Conservation (phyloP, 192 early-diverging fungal species). For the Backusella australiensis region DNA sequence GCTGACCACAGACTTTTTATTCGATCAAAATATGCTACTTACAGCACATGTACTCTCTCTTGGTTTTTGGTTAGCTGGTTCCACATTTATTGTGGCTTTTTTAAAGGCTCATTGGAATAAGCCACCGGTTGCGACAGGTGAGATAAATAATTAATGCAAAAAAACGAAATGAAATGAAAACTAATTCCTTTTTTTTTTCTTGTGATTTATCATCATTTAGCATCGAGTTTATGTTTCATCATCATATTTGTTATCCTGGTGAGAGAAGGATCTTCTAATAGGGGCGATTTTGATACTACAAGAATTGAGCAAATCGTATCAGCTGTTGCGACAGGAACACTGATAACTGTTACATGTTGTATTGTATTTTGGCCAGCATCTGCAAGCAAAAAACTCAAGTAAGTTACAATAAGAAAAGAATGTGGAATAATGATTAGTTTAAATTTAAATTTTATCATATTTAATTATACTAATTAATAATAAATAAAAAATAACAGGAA, state of each 20-base stretch:
- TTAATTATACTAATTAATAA: not conserved
- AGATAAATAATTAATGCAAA: not conserved
- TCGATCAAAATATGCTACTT: constrained; percentile 29
- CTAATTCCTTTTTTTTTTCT: not conserved
- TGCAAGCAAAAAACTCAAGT: constrained; percentile 50
- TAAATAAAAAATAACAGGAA: constrained; percentile 9
- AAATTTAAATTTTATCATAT: not conserved
- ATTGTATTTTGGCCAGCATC: constrained; percentile 54
- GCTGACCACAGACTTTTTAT: constrained; percentile 50
- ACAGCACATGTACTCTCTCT: constrained; percentile 45
- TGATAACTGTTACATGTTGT: constrained; percentile 44
- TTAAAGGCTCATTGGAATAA: constrained; percentile 52
- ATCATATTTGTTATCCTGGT: constrained; percentile 52
- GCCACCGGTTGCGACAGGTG: constrained; percentile 46
- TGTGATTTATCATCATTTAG: not conserved
- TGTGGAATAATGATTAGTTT: not conserved
- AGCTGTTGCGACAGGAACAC: constrained; percentile 41
- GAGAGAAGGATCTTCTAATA: constrained; percentile 44
- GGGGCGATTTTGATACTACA: constrained; percentile 42
- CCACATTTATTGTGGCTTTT: constrained; percentile 53
- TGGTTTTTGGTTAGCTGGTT: constrained; percentile 49
- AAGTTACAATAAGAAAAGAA: not conserved
- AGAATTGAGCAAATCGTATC: constrained; percentile 43
- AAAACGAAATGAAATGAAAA: too few relatives aligned
- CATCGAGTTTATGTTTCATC: constrained; percentile 52